A percentile compares a stretch with the other conserved stretches of the same genome.
Conservation (phyloP, 2,329 filamentous ascomycete genomes). For the Lasiodiplodia theobromae region DNA sequence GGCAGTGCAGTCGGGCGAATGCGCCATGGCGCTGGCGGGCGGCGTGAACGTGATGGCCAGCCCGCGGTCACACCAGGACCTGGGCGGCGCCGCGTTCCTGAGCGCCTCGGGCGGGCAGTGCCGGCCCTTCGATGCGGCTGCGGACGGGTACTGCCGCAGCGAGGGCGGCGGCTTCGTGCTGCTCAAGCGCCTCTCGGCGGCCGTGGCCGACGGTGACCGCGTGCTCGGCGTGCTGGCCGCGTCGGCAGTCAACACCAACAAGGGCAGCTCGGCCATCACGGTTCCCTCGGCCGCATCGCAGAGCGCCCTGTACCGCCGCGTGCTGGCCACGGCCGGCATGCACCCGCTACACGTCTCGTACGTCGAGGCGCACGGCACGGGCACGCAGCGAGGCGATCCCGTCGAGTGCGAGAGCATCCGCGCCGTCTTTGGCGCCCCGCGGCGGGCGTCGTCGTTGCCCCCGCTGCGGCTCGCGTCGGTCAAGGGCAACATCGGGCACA, state of each 20-base stretch:
- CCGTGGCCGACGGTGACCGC: constrained; percentile 56
- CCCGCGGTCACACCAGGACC: constrained; percentile 41
- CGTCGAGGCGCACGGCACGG: constrained; percentile 63
- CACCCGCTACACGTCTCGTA: constrained; percentile 39
- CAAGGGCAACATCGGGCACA: constrained; percentile 47
- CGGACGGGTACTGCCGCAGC: constrained; percentile 61
- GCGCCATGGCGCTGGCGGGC: constrained; percentile 43
- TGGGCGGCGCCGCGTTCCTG: constrained; percentile 50
- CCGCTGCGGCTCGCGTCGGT: constrained; percentile 40
- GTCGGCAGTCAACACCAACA: constrained; percentile 54
- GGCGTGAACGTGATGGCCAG: constrained; percentile 46
- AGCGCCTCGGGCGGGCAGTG: constrained; percentile 54
- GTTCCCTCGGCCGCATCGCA: constrained; percentile 8
- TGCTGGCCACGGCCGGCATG: constrained; percentile 5
- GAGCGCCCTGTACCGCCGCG: constrained; percentile 16
- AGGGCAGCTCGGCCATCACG: constrained; percentile 35
- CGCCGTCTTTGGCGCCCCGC: constrained; percentile 46
- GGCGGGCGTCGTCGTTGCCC: constrained; percentile 18
- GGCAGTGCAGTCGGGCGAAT: constrained; percentile 39
- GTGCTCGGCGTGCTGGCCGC: constrained; percentile 52
- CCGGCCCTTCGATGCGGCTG: constrained; percentile 43
- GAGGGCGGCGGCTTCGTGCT: constrained; percentile 58
- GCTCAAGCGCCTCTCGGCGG: constrained; percentile 58
- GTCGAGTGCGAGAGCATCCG: constrained; percentile 60
- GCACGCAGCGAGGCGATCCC: constrained; percentile 59